A percentile compares a stretch with the other conserved stretches of the same genome.
These are phyloP conservation scores for Pythium phragmiticola DNA, from an alignment of 352 stramenopile genomes.

Conservation along the genomic window DNA sequence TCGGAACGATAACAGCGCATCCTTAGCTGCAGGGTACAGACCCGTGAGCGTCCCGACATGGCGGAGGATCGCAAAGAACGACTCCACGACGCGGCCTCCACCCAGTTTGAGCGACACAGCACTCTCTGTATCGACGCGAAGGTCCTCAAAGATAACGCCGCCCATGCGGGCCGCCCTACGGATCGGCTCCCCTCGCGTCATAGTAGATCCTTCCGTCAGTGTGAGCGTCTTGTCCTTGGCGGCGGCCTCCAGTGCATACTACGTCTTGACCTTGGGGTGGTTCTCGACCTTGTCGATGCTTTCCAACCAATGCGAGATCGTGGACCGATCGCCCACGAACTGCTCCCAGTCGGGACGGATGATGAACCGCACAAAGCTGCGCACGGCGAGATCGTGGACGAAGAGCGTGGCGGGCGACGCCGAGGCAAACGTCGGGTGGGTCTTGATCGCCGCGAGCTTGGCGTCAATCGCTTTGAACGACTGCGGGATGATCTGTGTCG, in stretches of 20 bases:
- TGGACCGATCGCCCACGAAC: conserved; percentile 9
- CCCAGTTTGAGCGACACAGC: conserved; percentile 37
- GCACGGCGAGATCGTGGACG: conserved; percentile 17
- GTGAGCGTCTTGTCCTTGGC: conserved; percentile 30
- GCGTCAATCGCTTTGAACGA: conserved; percentile 17
- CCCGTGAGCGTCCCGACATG: conserved; percentile 52
- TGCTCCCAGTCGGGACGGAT: conserved; percentile 18
- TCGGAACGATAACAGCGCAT: conserved; percentile 34
- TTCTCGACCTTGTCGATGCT: conserved; percentile 22
- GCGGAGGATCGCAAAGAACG: conserved; percentile 56
- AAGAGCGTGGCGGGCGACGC: conserved; percentile 3
- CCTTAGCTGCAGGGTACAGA: conserved; percentile 40
- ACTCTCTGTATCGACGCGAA: conserved; percentile 16
- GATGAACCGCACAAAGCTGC: conserved; percentile 21
- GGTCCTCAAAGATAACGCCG: conserved; percentile 56
- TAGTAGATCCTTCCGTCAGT: conserved; percentile 56
- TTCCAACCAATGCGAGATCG: conserved; percentile 10
- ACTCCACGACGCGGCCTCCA: conserved; percentile 40
- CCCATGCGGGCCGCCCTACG: conserved; percentile 58
- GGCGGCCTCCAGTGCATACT: conserved; percentile 48
- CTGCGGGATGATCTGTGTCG: not conserved
- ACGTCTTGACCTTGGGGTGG: conserved; percentile 54
- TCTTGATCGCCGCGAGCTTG: conserved; percentile 7
- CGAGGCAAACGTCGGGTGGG: conserved; percentile 3
- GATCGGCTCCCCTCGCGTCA: conserved; percentile 38